Evolutionary conservation across 192 early-diverging fungal genomes (phyloP).

Genomic region (Lobosporangium transversale): DNA sequence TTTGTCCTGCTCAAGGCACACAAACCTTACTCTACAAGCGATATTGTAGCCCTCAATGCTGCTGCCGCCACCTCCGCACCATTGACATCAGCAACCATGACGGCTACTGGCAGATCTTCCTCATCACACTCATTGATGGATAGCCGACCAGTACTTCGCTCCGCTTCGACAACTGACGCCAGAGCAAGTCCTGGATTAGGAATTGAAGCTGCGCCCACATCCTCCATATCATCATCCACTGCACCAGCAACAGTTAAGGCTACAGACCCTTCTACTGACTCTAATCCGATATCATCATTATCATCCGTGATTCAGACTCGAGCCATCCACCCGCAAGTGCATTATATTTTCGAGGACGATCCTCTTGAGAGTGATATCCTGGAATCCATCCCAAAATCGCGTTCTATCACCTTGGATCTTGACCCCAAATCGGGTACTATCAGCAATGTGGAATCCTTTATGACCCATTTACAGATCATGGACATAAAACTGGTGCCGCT

Average conservation of each 20-base stretch:
- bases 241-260: not conserved
- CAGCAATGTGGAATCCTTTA: slow-evolving; percentile 35
- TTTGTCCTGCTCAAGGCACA: slow-evolving; percentile 36
- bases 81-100: not conserved
- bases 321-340: slow-evolving; percentile 29
- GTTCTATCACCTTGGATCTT: slow-evolving; percentile 37
- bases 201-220: not conserved
- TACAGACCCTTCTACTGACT: not conserved
- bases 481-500: slow-evolving; percentile 20
- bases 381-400: slow-evolving; percentile 34
- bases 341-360: slow-evolving; percentile 48
- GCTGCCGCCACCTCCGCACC: not conserved
- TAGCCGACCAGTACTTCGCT: not conserved
- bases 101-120: not conserved
- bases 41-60: slow-evolving; percentile 7
- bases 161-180: too few species aligned
- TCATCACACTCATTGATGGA: not conserved
- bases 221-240: not conserved
- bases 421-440: slow-evolving; percentile 29
- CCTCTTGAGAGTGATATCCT: slow-evolving; percentile 38
- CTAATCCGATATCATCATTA: not conserved
- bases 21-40: slow-evolving; percentile 16
- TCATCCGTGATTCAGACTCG: slow-evolving; percentile 6
- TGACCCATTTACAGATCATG: slow-evolving; percentile 36
- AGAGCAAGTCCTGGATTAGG: too few species aligned